Evolutionary conservation across 2,329 filamentous ascomycete genomes (phyloP).

Genomic region (Neurospora sp.): DNA sequence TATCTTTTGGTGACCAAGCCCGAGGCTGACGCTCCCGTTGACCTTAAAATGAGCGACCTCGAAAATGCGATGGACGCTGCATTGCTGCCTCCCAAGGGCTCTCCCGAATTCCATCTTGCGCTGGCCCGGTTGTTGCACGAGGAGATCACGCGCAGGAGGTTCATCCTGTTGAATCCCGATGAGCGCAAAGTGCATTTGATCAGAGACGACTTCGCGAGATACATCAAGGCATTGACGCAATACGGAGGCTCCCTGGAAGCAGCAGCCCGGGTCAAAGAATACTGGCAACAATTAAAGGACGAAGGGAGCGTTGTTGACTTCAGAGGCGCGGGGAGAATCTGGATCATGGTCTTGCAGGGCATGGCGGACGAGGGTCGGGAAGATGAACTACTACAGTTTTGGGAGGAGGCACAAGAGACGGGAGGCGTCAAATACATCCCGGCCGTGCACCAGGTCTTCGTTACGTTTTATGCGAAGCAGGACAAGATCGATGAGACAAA

Average conservation of each 20-base stretch:
- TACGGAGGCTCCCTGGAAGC: constrained; percentile 49
- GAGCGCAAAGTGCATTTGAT: not conserved
- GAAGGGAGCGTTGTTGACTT: not conserved
- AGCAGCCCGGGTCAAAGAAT: constrained; percentile 30
- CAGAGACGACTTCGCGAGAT: constrained; percentile 30
- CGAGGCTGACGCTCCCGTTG: constrained; percentile 36
- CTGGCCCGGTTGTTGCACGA: constrained; percentile 36
- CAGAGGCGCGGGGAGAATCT: constrained; percentile 25
- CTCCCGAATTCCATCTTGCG: constrained; percentile 34
- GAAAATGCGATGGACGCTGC: constrained; percentile 36
- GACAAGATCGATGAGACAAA: constrained; percentile 53
- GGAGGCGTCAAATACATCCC: constrained; percentile 35
- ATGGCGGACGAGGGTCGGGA: constrained; percentile 52
- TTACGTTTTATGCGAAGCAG: constrained; percentile 50
- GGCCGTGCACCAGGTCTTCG: constrained; percentile 43
- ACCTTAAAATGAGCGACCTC: constrained; percentile 32
- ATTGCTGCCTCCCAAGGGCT: constrained; percentile 32
- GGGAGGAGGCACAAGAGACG: constrained; percentile 38
- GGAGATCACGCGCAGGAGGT: constrained; percentile 21
- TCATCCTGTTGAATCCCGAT: constrained; percentile 1
- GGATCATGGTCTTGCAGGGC: constrained; percentile 47
- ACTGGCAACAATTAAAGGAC: constrained; percentile 20
- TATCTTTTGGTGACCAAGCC: constrained; percentile 47
- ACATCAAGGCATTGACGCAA: constrained; percentile 39
- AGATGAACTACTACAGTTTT: constrained; percentile 45